Evolutionary conservation across 371 early-diverging fungal genomes (phyloP).

Genomic region (Batkoa obscura): DNA sequence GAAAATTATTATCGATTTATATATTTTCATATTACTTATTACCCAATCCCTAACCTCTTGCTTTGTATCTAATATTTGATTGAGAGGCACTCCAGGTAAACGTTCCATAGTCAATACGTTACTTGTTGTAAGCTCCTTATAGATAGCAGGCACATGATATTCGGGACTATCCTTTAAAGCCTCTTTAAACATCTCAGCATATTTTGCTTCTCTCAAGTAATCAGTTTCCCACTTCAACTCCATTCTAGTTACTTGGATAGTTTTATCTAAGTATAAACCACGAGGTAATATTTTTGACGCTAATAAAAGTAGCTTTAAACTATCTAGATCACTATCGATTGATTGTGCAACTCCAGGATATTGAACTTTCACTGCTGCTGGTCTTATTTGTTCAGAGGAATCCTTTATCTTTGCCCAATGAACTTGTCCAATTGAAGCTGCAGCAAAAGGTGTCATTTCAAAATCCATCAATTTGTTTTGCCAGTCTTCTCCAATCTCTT

Average conservation of each 20-base stretch:
- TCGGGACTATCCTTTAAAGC: constrained; percentile 34
- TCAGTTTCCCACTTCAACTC: constrained; percentile 93
- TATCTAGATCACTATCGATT: constrained; percentile 75
- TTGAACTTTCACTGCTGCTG: constrained; percentile 88
- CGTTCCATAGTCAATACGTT: constrained; percentile 67
- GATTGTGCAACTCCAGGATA: constrained; percentile 84
- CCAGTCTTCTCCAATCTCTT: constrained; percentile 68
- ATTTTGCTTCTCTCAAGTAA: constrained; percentile 72
- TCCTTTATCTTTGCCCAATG: constrained; percentile 38
- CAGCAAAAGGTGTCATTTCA: constrained; percentile 66
- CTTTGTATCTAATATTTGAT: constrained; percentile 27
- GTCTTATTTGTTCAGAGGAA: constrained; percentile 14
- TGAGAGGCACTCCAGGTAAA: constrained; percentile 55
- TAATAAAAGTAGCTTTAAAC: constrained; percentile 55
- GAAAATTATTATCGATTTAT: constrained; percentile 4
- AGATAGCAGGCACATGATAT: constrained; percentile 57
- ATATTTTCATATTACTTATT: constrained; percentile 3
- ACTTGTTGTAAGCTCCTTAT: constrained; percentile 41
- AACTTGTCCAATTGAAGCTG: constrained; percentile 94
- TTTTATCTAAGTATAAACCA: constrained; percentile 91
- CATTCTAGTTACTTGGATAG: constrained; percentile 67
- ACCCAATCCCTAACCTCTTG: constrained; percentile 52
- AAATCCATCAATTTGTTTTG: constrained; percentile 39
- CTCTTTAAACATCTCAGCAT: constrained; percentile 40
- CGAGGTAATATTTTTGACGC: constrained; percentile 71